Evolutionary conservation across 192 early-diverging fungal species (phyloP), one percentile per base, ranked within the genome.

Genomic region (Nowakowskiella sp.): DNA sequence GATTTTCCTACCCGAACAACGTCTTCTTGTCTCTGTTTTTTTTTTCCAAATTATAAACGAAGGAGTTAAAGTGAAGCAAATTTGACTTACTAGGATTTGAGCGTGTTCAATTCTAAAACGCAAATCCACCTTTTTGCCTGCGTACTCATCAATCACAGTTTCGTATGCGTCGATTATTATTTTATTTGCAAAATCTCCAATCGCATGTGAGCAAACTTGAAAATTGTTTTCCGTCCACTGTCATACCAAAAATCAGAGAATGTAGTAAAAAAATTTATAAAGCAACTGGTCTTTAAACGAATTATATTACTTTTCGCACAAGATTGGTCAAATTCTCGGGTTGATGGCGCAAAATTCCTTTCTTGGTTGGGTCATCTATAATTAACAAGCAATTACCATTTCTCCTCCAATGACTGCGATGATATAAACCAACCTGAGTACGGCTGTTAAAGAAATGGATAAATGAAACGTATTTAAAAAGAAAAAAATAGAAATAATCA

Each of bases 41-140:
- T n/a, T n/a, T n/a, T n/a, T n/a, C 13, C 55, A 34, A 7, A 8
- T 21, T 60, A 24, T 4, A 44, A 28, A 25, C 25, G 25, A 39
- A 27, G 10, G 28, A 47, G 13, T 9, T 27, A 31, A 57, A 60
- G 13, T 34, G 22, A 42, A 43, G n/a, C n/a, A 55, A 13, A 59
- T 5, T 22, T n/a, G 2, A 55, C 19, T 27, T 30, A 74, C 72
- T 34, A 81, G 21, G 25, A 81, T 63, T 49, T 81, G 78, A 7
- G 78, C 76, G 51, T 81, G 78, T 49, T 81, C 78, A 23, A 81
- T 79, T 22, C 78, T 46, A 39, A 64, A 49, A 31, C 78, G 39
- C 10, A 58, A 16, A 19, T 54, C 47, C 10, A 23, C 10, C 49
- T 53, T 59, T 31, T 24, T 33, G 16, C 44, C 27, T 32, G 32